Conservation (phyloP, 345 rosid genomes). For the Acer saccharum region DNA sequence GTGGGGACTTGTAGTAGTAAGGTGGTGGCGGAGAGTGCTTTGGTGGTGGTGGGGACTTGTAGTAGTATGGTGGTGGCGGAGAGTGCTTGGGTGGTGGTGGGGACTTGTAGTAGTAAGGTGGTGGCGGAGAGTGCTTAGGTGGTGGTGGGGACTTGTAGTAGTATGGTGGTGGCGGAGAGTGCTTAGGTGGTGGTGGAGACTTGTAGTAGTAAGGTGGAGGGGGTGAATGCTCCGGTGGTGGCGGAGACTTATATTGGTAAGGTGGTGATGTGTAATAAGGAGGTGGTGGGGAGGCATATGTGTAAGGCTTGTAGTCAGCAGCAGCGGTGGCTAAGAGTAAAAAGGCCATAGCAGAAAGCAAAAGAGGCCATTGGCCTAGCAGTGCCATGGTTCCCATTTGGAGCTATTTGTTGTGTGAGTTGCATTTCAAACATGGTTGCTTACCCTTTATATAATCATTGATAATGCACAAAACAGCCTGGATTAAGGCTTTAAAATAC, state of each 20-base stretch:
- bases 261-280: not conserved
- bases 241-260: slow-evolving; percentile 10
- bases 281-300: slow-evolving; percentile 8
- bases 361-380: slow-evolving; percentile 30
- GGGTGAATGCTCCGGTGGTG: not conserved
- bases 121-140: not conserved
- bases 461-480: slow-evolving; percentile 23
- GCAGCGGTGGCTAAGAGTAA: slow-evolving; percentile 33
- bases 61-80: not conserved
- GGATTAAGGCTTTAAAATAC: slow-evolving; percentile 16
- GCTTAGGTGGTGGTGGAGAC: not conserved
- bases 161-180: too few species aligned
- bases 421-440: not conserved
- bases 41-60: not conserved
- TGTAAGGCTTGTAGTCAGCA: slow-evolving; percentile 31
- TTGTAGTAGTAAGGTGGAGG: not conserved
- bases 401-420: not conserved
- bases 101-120: not conserved
- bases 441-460: slow-evolving; percentile 34
- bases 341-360: slow-evolving; percentile 33
- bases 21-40: not conserved
- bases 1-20: not conserved
- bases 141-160: too few species aligned
- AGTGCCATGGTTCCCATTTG: slow-evolving; percentile 29
- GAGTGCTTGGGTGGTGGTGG: not conserved